Conservation (phyloP, 2,329 filamentous ascomycete species). For the Plectosphaerella sp. region DNA sequence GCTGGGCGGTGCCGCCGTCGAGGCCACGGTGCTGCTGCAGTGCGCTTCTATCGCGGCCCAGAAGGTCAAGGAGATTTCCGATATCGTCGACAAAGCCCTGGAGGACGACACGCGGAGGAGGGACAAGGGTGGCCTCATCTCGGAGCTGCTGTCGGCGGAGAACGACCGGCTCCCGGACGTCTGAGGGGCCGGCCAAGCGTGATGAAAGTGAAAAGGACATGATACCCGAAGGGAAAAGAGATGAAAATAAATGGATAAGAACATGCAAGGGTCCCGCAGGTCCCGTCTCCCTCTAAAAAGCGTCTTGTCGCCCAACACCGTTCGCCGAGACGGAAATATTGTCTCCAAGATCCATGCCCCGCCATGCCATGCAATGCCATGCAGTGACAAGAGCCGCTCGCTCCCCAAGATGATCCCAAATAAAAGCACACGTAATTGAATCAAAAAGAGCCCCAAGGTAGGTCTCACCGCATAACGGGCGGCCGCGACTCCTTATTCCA, state of each 20-base stretch:
- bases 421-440: constrained; percentile 8
- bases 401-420: not conserved
- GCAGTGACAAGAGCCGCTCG: not conserved
- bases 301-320: not conserved
- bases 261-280: too few species aligned
- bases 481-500: constrained; percentile 95
- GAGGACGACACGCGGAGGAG: constrained; percentile 73
- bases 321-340: not conserved
- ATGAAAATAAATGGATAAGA: not conserved
- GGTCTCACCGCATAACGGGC: constrained; percentile 78
- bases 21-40: constrained; percentile 72
- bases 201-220: constrained; percentile 31
- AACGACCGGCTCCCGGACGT: constrained; percentile 58
- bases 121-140: constrained; percentile 73
- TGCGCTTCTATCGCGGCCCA: constrained; percentile 70
- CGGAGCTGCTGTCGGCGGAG: constrained; percentile 71
- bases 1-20: constrained; percentile 76
- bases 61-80: constrained; percentile 77
- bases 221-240: constrained; percentile 25
- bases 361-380: constrained; percentile 1
- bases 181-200: constrained; percentile 23
- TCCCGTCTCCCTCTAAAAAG: too few species aligned
- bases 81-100: constrained; percentile 67
- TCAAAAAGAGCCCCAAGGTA: not conserved
- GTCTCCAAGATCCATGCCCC: not conserved